These are phyloP conservation scores for Hypoxylon rickii DNA, from an alignment of 495 filamentous ascomycete species.

Conservation along the genomic window DNA sequence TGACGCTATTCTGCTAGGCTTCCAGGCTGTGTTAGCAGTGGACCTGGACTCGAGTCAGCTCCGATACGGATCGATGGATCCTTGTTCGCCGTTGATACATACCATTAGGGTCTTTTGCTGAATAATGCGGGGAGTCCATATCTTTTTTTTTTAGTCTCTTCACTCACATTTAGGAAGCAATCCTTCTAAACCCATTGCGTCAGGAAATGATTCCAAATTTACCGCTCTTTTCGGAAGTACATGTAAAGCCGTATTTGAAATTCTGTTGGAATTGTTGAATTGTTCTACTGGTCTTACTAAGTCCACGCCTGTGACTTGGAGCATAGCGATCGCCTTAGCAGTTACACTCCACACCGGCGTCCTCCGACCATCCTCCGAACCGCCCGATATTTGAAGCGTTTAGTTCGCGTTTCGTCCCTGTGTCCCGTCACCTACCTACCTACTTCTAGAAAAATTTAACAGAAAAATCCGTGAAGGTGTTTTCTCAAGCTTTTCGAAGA, in stretches of 20 bases:
- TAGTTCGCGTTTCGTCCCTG: conserved; percentile 2
- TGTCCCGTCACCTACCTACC: background rate
- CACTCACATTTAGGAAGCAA: too few relatives aligned
- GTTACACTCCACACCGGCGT: conserved; percentile 1
- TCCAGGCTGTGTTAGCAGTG: too few relatives aligned
- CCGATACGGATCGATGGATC: conserved; percentile 11
- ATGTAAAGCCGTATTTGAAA: conserved; percentile 33
- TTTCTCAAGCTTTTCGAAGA: conserved; percentile 72
- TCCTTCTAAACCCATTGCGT: background rate
- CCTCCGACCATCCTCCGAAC: conserved; percentile 24
- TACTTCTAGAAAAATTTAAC: background rate
- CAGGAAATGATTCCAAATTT: conserved; percentile 29
- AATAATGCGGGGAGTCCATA: background rate
- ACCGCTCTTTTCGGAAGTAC: conserved; percentile 32
- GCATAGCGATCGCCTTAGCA: conserved; percentile 2
- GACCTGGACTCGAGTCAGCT: too few relatives aligned
- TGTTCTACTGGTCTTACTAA: conserved; percentile 18
- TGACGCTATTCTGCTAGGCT: too few relatives aligned
- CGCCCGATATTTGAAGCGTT: conserved; percentile 16
- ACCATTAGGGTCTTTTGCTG: background rate
- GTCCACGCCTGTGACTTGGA: background rate
- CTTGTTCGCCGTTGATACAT: background rate
- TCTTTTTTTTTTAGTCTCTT: background rate
- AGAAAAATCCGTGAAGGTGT: conserved; percentile 72
- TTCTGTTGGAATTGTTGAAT: conserved; percentile 6